Evolutionary conservation across 139 green algal genomes (phyloP).

Genomic region (Pseudopediastrum boryanum): DNA sequence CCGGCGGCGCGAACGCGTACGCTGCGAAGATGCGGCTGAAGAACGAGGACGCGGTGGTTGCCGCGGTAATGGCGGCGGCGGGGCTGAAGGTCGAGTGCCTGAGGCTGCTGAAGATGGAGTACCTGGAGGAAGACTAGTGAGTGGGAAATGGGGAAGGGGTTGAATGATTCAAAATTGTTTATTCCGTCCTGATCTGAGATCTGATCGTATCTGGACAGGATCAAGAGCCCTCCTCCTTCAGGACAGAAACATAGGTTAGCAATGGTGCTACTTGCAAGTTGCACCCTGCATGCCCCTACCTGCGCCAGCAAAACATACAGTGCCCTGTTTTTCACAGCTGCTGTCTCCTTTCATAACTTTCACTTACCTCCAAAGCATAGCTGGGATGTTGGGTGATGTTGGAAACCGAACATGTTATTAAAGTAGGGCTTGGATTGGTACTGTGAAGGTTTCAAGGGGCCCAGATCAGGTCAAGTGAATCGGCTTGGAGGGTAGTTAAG

Average conservation of each 20-base stretch:
- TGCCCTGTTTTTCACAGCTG: neutral
- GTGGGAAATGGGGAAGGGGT: neutral
- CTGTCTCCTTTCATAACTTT: too few relatives aligned
- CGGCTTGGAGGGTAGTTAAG: too few relatives aligned
- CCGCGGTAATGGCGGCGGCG: neutral
- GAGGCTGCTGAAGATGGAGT: slow-evolving; percentile 5
- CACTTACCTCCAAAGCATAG: too few relatives aligned
- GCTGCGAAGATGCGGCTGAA: slow-evolving; percentile 9
- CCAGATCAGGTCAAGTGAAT: too few relatives aligned
- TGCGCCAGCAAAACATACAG: neutral
- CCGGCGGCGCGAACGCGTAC: neutral
- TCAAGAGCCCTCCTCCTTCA: neutral
- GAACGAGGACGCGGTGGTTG: slow-evolving; percentile 12
- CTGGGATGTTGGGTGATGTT: too few relatives aligned
- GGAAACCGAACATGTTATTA: too few relatives aligned
- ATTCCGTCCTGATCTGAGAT: too few relatives aligned
- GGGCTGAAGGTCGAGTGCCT: slow-evolving; percentile 7
- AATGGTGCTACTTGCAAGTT: neutral
- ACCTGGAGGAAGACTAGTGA: neutral
- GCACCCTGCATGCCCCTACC: neutral
- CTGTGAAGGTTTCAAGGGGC: too few relatives aligned
- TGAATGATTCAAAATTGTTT: too few relatives aligned
- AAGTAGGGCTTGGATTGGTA: too few relatives aligned
- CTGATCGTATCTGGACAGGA: too few relatives aligned
- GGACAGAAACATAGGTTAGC: neutral